phyloP scores from a whole-genome alignment of 805 yeast genomes.

The Lipomyces spencermartinsiae region DNA sequence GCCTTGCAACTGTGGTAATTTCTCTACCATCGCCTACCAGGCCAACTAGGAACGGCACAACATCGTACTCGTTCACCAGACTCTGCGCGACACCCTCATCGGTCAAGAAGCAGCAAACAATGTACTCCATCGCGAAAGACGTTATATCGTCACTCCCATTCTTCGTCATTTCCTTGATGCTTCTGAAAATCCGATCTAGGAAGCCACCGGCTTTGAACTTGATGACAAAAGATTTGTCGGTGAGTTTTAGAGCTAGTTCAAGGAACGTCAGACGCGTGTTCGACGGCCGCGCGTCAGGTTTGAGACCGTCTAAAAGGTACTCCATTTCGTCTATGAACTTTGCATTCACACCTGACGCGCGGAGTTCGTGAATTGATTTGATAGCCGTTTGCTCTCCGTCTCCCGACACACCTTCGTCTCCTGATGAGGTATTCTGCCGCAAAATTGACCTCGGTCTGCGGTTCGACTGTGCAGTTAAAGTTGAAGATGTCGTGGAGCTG shows the following conservation, averaged over 20 bases:
- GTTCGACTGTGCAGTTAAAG: not conserved
- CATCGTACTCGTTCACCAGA: slow-evolving; percentile 17
- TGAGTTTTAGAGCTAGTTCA: slow-evolving; percentile 31
- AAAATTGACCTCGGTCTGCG: slow-evolving; percentile 5
- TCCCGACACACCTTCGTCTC: slow-evolving; percentile 9
- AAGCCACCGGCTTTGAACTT: slow-evolving; percentile 33
- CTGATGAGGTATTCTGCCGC: not conserved
- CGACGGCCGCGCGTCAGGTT: slow-evolving; percentile 13
- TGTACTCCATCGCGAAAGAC: slow-evolving; percentile 27
- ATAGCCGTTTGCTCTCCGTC: slow-evolving; percentile 18
- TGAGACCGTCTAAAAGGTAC: slow-evolving; percentile 37
- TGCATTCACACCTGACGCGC: slow-evolving; percentile 38
- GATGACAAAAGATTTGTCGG: slow-evolving; percentile 28
- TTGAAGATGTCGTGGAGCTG: not conserved
- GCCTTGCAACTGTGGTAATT: slow-evolving; percentile 10
- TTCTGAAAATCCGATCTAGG: slow-evolving; percentile 16
- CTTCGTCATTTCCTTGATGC: slow-evolving; percentile 10
- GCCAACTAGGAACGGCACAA: slow-evolving; percentile 11
- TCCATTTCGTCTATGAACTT: slow-evolving; percentile 40
- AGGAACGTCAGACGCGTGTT: slow-evolving; percentile 24
- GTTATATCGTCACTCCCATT: slow-evolving; percentile 5
- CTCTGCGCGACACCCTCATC: slow-evolving; percentile 31
- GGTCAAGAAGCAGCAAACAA: slow-evolving; percentile 15
- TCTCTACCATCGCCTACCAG: slow-evolving; percentile 20
- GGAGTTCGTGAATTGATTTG: slow-evolving; percentile 38